Percentiles rank a stretch among this genome's conserved stretches.
These are phyloP conservation scores for Aspergillus asperescens DNA, from an alignment of 495 filamentous ascomycete species.

Conservation along the genomic window DNA sequence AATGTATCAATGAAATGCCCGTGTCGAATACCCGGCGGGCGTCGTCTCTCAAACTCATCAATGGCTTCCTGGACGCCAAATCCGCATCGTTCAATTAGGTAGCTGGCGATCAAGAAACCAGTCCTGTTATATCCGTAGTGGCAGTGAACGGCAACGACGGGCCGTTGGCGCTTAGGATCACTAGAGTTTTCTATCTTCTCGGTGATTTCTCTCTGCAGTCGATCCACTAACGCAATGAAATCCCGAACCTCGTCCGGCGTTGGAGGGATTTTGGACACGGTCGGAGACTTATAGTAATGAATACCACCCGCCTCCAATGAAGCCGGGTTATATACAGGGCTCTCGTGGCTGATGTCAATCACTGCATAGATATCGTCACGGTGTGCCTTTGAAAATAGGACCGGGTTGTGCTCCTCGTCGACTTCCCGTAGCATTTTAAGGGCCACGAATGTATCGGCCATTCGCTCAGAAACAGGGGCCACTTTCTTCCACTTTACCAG, in stretches of 20 bases:
- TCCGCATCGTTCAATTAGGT: conserved; percentile 75
- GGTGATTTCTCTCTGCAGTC: conserved; percentile 47
- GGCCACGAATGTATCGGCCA: conserved; percentile 69
- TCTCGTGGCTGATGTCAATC: conserved; percentile 83
- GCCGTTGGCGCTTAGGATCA: conserved; percentile 44
- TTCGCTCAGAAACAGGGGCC: conserved; percentile 67
- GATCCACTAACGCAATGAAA: conserved; percentile 77
- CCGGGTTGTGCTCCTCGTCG: conserved; percentile 76
- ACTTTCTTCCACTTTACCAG: conserved; percentile 84
- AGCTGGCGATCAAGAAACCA: conserved; percentile 86
- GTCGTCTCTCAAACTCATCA: conserved; percentile 64
- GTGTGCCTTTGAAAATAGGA: conserved; percentile 65
- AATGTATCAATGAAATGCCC: conserved; percentile 83
- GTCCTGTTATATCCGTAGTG: conserved; percentile 95
- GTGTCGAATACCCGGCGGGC: conserved; percentile 84
- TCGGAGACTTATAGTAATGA: conserved; percentile 81
- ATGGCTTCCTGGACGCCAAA: conserved; percentile 73
- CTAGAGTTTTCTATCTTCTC: conserved; percentile 36
- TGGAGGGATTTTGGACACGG: conserved; percentile 87
- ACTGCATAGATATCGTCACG: conserved; percentile 62
- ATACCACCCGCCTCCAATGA: conserved; percentile 68
- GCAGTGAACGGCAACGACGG: conserved; percentile 77
- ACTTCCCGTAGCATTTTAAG: conserved; percentile 86
- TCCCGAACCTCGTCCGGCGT: conserved; percentile 65
- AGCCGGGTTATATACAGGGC: conserved; percentile 77